Base-by-base conservation (phyloP, 1,139 yeast genomes). In the Scheffersomyces titani region DNA sequence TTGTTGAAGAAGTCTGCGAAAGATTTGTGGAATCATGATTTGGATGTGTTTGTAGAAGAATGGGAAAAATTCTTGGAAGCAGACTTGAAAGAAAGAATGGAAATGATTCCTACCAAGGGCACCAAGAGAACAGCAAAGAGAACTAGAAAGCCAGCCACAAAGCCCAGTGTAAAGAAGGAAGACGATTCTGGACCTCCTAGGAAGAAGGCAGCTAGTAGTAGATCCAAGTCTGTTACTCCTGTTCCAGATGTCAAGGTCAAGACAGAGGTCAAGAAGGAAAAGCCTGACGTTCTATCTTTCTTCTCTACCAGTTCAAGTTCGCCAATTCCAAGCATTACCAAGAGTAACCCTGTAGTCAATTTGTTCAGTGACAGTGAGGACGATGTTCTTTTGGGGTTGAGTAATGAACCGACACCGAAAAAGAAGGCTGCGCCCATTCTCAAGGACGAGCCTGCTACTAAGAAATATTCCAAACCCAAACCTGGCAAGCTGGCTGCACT, bases 11-110 rank as follows among this genome's bases (percentile, higher is more conserved):
- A 86, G 67, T 78, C 90, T 5, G 94, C 98, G 22, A 92, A 91
- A 70, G 98, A 92, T 71, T 77, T 94, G 59, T 94, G 99, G 99
- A 83, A 77, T 59, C 81, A 72, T 51, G 99, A 94, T 70, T 79
- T 94, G 65, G 97, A 92, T 59, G 87, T 74, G 1, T 94, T 94
- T 70, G 68, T 85, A 61, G 77, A 63, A 5, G 83, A 82, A 13
- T 94, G 96, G 89, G 82, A 87, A 1, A 76, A 80, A 55, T 92
- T 90, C 70, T 75, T 80, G 59, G 70, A 68, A 11, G 68, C 63
- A 6, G 83, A 79, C 59, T 67, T 61, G 51, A 63, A 63, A 47
- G 77, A 72, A 49, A 71, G 81, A 57, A 65, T 73, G 20, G 70
- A 65, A 47, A 59, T 75, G 60, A 65, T 71, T 5, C 72, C 75